phyloP scores from a whole-genome alignment of 1,139 yeast species.

The Debaryomycetaceae sp. region DNA sequence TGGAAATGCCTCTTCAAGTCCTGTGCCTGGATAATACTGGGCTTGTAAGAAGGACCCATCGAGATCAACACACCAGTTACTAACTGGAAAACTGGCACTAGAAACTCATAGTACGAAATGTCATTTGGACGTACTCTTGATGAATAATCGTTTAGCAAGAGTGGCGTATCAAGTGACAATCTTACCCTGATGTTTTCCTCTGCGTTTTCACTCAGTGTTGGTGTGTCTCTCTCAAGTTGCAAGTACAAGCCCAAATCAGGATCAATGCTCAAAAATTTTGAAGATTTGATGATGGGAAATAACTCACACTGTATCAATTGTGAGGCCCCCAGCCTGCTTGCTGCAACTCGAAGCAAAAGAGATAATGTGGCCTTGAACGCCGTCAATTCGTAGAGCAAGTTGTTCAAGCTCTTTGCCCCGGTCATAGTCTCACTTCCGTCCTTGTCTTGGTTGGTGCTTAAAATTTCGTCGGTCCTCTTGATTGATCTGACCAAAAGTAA shows the following conservation, averaged over 20 bases:
- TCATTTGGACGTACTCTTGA: slow-evolving; percentile 14
- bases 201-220: slow-evolving; percentile 21
- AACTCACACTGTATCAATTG: slow-evolving; percentile 71
- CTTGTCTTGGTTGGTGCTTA: too few relatives aligned
- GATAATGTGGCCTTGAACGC: slow-evolving; percentile 71
- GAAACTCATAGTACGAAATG: slow-evolving; percentile 61
- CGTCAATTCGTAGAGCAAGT: slow-evolving; percentile 65
- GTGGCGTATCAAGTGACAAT: slow-evolving; percentile 50
- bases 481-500: slow-evolving; percentile 62
- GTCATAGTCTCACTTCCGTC: slow-evolving; percentile 52
- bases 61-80: slow-evolving; percentile 65
- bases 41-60: slow-evolving; percentile 73
- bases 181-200: slow-evolving; percentile 28
- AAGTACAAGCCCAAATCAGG: slow-evolving; percentile 73
- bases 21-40: slow-evolving; percentile 54
- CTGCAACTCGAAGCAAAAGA: slow-evolving; percentile 69
- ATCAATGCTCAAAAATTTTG: slow-evolving; percentile 60
- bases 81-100: slow-evolving; percentile 76
- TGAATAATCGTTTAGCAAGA: slow-evolving; percentile 24
- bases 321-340: slow-evolving; percentile 71
- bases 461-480: slow-evolving; percentile 62
- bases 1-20: slow-evolving; percentile 51
- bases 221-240: slow-evolving; percentile 14
- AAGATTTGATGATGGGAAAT: slow-evolving; percentile 56
- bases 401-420: slow-evolving; percentile 40